Conservation (phyloP, 495 filamentous ascomycete genomes). For the Daldinia childiae region DNA sequence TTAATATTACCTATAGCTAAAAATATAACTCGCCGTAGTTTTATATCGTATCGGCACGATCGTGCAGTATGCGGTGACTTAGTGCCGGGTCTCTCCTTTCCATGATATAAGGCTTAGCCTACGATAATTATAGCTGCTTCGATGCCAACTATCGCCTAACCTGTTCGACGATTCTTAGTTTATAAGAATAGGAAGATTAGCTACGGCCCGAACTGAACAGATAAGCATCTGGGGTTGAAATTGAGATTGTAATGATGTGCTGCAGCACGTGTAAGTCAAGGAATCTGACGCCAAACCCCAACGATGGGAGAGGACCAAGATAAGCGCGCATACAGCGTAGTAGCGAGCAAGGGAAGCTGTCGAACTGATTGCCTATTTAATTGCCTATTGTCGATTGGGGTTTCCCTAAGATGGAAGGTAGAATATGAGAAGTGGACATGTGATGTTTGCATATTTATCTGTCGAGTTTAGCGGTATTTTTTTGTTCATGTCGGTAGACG, state of each 20-base stretch:
- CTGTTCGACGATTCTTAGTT: not conserved
- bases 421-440: slow-evolving; percentile 12
- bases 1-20: not conserved
- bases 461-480: slow-evolving; percentile 22
- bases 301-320: slow-evolving; percentile 8
- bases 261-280: slow-evolving; percentile 24
- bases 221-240: not conserved
- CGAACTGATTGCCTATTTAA: not conserved
- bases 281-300: slow-evolving; percentile 10
- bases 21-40: not conserved
- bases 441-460: slow-evolving; percentile 21
- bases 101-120: not conserved
- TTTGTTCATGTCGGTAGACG: slow-evolving; percentile 11
- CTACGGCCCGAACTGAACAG: not conserved
- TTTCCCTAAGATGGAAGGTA: slow-evolving; percentile 28
- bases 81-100: not conserved
- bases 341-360: slow-evolving; percentile 1
- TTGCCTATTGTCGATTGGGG: not conserved
- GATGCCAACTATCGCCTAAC: not conserved
- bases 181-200: not conserved
- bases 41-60: not conserved
- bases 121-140: not conserved
- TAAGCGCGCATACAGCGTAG: slow-evolving; percentile 10
- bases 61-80: not conserved
- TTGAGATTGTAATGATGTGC: slow-evolving; percentile 10